Evolutionary conservation across 2,329 filamentous ascomycete species (phyloP).

Genomic region (Ceratocystiopsis sp.): DNA sequence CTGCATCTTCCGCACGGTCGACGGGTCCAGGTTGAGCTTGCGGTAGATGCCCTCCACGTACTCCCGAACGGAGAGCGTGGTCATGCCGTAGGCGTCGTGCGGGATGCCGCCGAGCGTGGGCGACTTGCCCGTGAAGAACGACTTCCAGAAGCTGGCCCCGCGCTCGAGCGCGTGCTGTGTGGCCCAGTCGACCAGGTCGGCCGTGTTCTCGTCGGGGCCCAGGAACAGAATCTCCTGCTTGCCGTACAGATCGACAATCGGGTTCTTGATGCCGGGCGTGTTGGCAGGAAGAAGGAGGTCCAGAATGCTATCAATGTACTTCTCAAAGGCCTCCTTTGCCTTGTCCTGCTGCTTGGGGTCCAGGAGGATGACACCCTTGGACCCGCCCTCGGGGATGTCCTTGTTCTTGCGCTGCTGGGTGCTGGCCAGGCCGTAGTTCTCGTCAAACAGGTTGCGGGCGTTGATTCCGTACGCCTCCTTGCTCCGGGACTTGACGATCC

Average conservation of each 20-base stretch:
- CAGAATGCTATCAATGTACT: constrained; percentile 98
- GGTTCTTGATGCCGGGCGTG: constrained; percentile 96
- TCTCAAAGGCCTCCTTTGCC: constrained; percentile 84
- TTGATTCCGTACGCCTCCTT: constrained; percentile 95
- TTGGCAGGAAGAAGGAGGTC: constrained; percentile 79
- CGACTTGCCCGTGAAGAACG: constrained; percentile 98
- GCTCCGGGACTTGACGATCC: constrained; percentile 95
- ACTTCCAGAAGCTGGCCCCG: constrained; percentile 98
- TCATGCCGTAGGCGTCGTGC: constrained; percentile 95
- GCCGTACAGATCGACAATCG: constrained; percentile 86
- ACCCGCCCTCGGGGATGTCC: constrained; percentile 95
- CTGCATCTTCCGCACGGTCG: constrained; percentile 80
- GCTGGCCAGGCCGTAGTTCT: constrained; percentile 96
- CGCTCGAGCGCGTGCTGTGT: constrained; percentile 79
- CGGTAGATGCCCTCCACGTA: constrained; percentile 95
- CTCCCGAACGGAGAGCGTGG: constrained; percentile 86
- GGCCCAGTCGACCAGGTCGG: constrained; percentile 95
- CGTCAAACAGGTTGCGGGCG: constrained; percentile 87
- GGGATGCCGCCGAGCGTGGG: constrained; percentile 92
- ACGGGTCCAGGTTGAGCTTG: constrained; percentile 79
- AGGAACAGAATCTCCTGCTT: constrained; percentile 97
- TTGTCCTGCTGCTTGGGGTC: constrained; percentile 92
- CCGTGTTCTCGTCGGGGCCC: constrained; percentile 98
- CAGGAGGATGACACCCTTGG: constrained; percentile 91
- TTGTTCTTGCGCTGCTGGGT: constrained; percentile 99